These are phyloP conservation scores for Ogataea paraovalis DNA, from an alignment of 805 yeast species.

Conservation along the genomic window DNA sequence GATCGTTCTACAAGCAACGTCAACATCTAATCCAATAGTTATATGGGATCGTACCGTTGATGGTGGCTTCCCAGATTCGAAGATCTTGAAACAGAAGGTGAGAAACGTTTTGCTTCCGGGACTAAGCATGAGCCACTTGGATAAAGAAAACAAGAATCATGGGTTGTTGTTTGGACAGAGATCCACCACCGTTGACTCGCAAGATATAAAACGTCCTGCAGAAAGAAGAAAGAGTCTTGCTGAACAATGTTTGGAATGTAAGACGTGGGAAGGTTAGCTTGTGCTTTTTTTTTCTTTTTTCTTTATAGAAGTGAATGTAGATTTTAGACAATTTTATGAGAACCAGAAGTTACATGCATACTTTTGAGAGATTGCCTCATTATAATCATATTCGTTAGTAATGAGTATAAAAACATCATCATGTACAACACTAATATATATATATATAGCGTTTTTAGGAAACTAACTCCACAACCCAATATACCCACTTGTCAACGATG, in stretches of 20 bases:
- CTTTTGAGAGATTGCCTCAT: too few species aligned
- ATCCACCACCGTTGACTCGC: constrained; percentile 1
- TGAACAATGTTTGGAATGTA: constrained; percentile 28
- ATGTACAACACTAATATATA: too few species aligned
- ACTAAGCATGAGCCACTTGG: constrained; percentile 61
- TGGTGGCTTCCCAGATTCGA: constrained; percentile 87
- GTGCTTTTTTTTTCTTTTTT: not conserved
- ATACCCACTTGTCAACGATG: constrained; percentile 11
- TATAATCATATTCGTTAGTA: too few species aligned
- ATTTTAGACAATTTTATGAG: not conserved
- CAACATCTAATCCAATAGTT: constrained; percentile 28
- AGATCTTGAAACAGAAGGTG: constrained; percentile 64
- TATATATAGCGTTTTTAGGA: too few species aligned
- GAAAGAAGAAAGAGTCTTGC: constrained; percentile 12
- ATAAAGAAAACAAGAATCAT: constrained; percentile 29
- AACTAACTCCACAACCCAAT: constrained; percentile 1
- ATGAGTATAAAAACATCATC: too few species aligned
- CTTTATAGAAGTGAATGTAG: not conserved
- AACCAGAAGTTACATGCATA: too few species aligned
- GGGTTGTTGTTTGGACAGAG: constrained; percentile 18
- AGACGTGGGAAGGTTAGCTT: constrained; percentile 28
- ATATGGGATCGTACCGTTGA: constrained; percentile 60
- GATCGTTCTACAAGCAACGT: constrained; percentile 42
- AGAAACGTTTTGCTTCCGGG: constrained; percentile 56
- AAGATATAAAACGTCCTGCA: not conserved